phyloP scores from a whole-genome alignment of 2,329 filamentous ascomycete species.

The Fusarium fracticaudum region DNA sequence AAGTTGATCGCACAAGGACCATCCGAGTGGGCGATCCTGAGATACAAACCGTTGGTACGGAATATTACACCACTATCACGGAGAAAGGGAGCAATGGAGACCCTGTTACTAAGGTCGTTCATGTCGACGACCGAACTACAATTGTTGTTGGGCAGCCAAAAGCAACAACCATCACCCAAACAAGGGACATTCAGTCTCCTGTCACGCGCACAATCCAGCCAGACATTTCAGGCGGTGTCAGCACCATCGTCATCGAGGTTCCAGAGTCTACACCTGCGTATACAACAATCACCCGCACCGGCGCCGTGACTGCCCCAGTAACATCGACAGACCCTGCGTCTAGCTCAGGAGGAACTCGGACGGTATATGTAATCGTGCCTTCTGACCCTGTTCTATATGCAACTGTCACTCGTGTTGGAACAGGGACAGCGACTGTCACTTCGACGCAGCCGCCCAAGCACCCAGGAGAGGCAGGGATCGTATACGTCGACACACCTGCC shows the following conservation, averaged over 20 bases:
- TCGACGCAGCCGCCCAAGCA: background rate
- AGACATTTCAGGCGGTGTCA: rapidly evolving
- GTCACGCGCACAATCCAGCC: background rate
- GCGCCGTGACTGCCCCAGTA: background rate
- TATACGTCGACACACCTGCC: background rate
- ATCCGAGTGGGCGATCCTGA: background rate
- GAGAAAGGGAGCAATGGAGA: background rate
- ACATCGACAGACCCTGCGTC: background rate
- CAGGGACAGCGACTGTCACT: background rate
- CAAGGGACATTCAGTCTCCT: background rate
- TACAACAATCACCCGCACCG: background rate
- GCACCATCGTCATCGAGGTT: background rate
- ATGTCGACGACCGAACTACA: background rate
- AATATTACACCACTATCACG: background rate
- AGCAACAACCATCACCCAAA: background rate
- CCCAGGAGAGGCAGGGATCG: background rate
- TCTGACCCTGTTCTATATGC: background rate
- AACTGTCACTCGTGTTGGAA: background rate
- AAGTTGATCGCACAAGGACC: background rate
- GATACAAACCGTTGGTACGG: background rate
- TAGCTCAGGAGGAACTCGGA: background rate
- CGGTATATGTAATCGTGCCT: background rate
- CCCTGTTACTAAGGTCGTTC: background rate
- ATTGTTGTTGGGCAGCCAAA: background rate
- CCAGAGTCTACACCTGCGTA: background rate